Conservation (phyloP, 1,139 yeast genomes). For the Zygoascus sp. region DNA sequence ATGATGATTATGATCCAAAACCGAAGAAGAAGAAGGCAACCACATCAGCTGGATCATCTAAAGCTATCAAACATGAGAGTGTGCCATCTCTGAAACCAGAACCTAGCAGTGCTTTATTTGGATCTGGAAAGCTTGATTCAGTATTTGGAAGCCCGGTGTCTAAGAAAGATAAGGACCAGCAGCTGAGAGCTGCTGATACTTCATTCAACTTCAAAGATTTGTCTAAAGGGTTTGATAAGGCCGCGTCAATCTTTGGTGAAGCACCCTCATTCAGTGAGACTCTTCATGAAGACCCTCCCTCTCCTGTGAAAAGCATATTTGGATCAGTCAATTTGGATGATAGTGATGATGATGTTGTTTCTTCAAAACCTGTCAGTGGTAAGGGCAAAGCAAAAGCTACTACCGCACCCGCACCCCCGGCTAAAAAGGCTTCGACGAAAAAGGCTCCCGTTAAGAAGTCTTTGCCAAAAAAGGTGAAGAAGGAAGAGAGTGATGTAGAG, state of each 20-base stretch:
- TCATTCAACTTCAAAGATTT: slow-evolving; percentile 21
- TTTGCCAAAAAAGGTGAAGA: slow-evolving; percentile 5
- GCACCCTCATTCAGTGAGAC: slow-evolving; percentile 1
- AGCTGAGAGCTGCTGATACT: slow-evolving; percentile 11
- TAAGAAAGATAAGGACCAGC: slow-evolving; percentile 9
- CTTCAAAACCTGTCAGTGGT: slow-evolving; percentile 8
- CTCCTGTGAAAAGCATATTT: slow-evolving; percentile 8
- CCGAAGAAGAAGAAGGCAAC: slow-evolving; percentile 18
- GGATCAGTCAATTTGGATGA: slow-evolving; percentile 8
- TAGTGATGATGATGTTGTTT: slow-evolving; percentile 13
- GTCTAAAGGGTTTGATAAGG: slow-evolving; percentile 12
- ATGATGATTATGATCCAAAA: slow-evolving; percentile 20
- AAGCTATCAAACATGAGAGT: slow-evolving; percentile 14
- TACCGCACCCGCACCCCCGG: neutral
- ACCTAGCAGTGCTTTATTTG: slow-evolving; percentile 6
- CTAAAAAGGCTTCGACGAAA: slow-evolving; percentile 11
- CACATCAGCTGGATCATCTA: slow-evolving; percentile 12
- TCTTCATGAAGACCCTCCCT: neutral
- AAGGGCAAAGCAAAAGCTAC: slow-evolving; percentile 9
- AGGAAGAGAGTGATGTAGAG: slow-evolving; percentile 11
- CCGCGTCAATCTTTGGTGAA: slow-evolving; percentile 11
- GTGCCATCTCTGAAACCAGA: slow-evolving; percentile 7
- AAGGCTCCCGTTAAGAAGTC: too few relatives aligned
- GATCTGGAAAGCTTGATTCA: slow-evolving; percentile 9
- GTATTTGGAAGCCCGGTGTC: slow-evolving; percentile 13